These are phyloP conservation scores for Saturnispora halmiae DNA, from an alignment of 805 yeast species.

Conservation along the genomic window DNA sequence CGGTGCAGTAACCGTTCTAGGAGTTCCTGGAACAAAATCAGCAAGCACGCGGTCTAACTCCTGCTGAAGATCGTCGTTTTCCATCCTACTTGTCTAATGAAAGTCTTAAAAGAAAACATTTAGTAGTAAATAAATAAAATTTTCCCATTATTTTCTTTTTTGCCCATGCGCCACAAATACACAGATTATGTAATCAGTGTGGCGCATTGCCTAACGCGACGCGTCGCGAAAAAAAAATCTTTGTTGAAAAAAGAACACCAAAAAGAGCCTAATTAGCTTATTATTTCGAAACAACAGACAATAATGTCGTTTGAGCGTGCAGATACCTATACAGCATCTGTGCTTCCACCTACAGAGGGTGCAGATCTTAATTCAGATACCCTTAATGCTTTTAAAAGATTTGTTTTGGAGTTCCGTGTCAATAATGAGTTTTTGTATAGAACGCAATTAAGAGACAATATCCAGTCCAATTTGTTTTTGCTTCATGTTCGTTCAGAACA, in stretches of 20 bases:
- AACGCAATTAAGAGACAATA: slow-evolving; percentile 83
- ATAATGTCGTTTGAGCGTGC: slow-evolving; percentile 76
- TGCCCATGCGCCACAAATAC: background rate
- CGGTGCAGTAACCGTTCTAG: slow-evolving; percentile 1
- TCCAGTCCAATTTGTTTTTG: slow-evolving; percentile 64
- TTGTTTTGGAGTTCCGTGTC: slow-evolving; percentile 77
- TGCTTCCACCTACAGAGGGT: slow-evolving; percentile 71
- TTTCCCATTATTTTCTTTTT: background rate
- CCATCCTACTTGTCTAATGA: background rate
- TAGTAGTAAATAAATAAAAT: background rate
- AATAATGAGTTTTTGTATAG: slow-evolving; percentile 77
- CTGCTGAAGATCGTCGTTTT: slow-evolving; percentile 10
- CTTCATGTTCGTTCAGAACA: slow-evolving; percentile 76
- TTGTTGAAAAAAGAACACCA: background rate
- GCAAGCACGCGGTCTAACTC: slow-evolving; percentile 10
- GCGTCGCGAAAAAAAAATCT: background rate
- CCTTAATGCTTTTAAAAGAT: slow-evolving; percentile 67
- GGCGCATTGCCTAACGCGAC: slow-evolving; percentile 7
- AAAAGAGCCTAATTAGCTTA: background rate
- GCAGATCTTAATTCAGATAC: slow-evolving; percentile 60
- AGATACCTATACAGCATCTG: slow-evolving; percentile 67
- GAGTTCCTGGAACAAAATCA: slow-evolving; percentile 8
- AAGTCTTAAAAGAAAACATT: background rate
- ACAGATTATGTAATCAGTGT: background rate
- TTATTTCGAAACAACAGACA: background rate